phyloP scores from a whole-genome alignment of 1,284 basidiomycete species.

The Ganoderma leucocontextum region DNA sequence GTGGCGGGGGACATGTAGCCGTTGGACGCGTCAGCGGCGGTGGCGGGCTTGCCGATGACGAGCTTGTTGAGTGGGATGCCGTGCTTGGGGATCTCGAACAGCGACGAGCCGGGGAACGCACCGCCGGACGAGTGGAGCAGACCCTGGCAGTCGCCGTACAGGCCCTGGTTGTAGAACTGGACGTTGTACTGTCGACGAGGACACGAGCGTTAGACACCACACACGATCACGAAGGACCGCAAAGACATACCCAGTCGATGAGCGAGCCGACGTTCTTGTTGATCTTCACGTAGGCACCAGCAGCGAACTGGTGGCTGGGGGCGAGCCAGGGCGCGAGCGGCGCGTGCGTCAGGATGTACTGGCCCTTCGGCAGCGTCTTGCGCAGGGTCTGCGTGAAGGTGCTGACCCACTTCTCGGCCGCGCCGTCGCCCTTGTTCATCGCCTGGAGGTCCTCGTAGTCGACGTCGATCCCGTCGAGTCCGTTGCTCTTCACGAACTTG shows the following conservation, averaged over 20 bases:
- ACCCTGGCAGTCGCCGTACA: conserved; percentile 38
- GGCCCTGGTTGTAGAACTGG: conserved; percentile 64
- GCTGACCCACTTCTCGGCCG: conserved; percentile 52
- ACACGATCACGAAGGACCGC: too few species aligned
- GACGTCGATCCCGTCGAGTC: conserved; percentile 63
- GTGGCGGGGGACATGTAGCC: conserved; percentile 62
- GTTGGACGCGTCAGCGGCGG: conserved; percentile 52
- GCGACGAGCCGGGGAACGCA: conserved; percentile 35
- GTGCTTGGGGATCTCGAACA: conserved; percentile 67
- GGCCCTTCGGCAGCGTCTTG: conserved; percentile 41
- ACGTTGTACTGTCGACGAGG: conserved; percentile 50
- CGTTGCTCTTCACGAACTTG: conserved; percentile 42
- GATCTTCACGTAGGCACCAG: conserved; percentile 69
- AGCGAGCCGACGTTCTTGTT: conserved; percentile 60
- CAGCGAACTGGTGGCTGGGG: conserved; percentile 52
- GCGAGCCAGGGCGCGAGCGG: conserved; percentile 66
- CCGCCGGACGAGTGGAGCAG: conserved; percentile 43
- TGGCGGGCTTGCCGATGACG: conserved; percentile 67
- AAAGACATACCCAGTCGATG: conserved; percentile 45
- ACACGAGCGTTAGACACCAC: neutral
- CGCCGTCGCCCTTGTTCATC: conserved; percentile 48
- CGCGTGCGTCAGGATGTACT: conserved; percentile 48
- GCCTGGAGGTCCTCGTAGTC: conserved; percentile 64
- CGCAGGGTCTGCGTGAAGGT: conserved; percentile 45
- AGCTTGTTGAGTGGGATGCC: conserved; percentile 58